A percentile compares a stretch with the other conserved stretches of the same genome.
Conservation (phyloP, 345 rosid genomes). For the Salix purpurea region DNA sequence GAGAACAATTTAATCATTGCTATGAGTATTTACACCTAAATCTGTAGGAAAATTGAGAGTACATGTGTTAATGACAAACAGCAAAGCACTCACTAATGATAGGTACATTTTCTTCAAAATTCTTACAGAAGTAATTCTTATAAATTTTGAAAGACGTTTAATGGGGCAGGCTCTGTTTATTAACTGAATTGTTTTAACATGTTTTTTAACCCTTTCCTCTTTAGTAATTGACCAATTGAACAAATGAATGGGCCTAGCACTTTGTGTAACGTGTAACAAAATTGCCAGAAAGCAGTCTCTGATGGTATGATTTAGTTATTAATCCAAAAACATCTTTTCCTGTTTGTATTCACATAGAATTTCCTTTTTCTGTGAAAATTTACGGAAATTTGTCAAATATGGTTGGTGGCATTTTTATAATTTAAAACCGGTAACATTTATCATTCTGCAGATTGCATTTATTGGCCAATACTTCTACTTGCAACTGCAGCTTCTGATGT, state of each 20-base stretch:
- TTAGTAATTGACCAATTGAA: not conserved
- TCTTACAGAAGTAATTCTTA: not conserved
- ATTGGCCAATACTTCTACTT: slow-evolving; percentile 14
- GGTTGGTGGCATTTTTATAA: no score
- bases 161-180: not conserved
- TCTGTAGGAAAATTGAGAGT: not conserved
- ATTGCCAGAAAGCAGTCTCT: not conserved
- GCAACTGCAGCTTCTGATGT: slow-evolving; percentile 22
- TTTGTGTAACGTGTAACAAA: slow-evolving; percentile 5
- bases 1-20: no score
- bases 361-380: no score
- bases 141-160: no score
- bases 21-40: no score
- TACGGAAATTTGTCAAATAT: no score
- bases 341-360: not conserved
- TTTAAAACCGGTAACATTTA: not conserved
- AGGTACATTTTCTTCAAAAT: not conserved
- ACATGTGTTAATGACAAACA: not conserved
- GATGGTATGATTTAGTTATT: no score
- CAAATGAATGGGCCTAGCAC: not conserved
- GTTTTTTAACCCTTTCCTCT: not conserved
- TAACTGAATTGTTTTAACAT: not conserved
- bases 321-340: not conserved
- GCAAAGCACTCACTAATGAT: not conserved
- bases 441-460: slow-evolving; percentile 5